These are phyloP conservation scores for Eimeria praecox DNA, from an alignment of 169 alveolate species.

Conservation along the genomic window DNA sequence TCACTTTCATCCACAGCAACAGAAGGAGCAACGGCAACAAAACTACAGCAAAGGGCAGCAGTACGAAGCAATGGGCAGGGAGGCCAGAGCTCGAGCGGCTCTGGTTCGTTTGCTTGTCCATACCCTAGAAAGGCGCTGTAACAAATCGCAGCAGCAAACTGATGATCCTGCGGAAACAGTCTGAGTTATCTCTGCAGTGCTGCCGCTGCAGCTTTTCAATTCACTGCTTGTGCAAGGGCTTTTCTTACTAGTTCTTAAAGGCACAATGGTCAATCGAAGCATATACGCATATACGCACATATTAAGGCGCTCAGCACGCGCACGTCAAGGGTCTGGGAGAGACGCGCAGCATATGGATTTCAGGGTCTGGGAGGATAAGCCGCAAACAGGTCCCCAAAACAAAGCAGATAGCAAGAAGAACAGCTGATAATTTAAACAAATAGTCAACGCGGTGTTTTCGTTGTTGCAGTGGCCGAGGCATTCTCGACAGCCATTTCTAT, in stretches of 20 bases:
- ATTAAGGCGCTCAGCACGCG: not conserved
- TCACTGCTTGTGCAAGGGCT: not conserved
- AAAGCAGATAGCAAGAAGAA: not conserved
- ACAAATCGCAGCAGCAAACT: not conserved
- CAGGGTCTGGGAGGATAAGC: not conserved
- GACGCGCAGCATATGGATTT: no score
- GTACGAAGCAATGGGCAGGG: not conserved
- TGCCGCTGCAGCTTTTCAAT: not conserved
- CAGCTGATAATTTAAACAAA: not conserved
- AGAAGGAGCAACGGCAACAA: not conserved
- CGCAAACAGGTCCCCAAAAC: not conserved
- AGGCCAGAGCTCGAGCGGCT: conserved; percentile 24
- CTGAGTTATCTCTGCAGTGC: not conserved
- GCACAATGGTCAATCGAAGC: not conserved
- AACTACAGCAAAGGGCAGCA: not conserved
- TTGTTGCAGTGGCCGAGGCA: not conserved
- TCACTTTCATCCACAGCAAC: not conserved
- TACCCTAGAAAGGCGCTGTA: not conserved
- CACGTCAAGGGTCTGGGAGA: not conserved
- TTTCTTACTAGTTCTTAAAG: not conserved
- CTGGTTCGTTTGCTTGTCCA: conserved; percentile 2
- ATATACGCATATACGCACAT: no score
- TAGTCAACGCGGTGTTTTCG: not conserved
- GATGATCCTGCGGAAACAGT: not conserved
- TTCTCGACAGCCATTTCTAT: not conserved